phyloP scores from a whole-genome alignment of 345 rosid genomes.

The Lumnitzera racemosa region DNA sequence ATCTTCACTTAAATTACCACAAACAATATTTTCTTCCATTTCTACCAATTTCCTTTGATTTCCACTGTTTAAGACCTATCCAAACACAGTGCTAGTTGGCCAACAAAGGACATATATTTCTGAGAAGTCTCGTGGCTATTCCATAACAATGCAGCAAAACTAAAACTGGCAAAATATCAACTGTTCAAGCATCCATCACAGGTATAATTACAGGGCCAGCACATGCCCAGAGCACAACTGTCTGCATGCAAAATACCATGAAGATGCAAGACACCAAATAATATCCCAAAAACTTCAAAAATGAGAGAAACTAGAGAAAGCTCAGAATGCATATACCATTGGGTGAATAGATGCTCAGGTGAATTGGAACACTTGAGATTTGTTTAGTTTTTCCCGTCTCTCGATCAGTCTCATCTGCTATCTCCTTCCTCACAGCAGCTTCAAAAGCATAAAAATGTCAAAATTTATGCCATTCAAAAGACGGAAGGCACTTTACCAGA shows the following conservation, averaged over 20 bases:
- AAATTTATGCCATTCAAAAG: neutral
- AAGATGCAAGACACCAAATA: neutral
- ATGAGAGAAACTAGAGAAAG: neutral
- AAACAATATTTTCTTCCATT: too few species aligned
- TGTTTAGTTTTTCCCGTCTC: constrained; percentile 90
- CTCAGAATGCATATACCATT: constrained; percentile 35
- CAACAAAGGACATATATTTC: too few species aligned
- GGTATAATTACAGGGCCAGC: too few species aligned
- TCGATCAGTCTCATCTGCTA: constrained; percentile 95
- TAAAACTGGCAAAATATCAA: too few species aligned
- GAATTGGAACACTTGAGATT: constrained; percentile 95
- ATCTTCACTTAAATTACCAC: too few species aligned
- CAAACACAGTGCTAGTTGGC: too few species aligned
- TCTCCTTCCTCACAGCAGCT: constrained; percentile 99
- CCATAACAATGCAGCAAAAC: too few species aligned
- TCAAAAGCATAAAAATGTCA: constrained; percentile 2
- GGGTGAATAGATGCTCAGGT: constrained; percentile 94
- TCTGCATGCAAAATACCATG: neutral
- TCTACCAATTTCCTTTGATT: too few species aligned
- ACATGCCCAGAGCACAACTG: too few species aligned
- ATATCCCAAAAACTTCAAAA: neutral
- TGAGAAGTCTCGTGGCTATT: too few species aligned
- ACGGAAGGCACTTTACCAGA: neutral
- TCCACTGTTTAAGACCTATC: too few species aligned
- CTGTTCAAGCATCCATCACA: too few species aligned